Evolutionary conservation across 140 eudicot species (phyloP).

Genomic region (Artemisia princeps): DNA sequence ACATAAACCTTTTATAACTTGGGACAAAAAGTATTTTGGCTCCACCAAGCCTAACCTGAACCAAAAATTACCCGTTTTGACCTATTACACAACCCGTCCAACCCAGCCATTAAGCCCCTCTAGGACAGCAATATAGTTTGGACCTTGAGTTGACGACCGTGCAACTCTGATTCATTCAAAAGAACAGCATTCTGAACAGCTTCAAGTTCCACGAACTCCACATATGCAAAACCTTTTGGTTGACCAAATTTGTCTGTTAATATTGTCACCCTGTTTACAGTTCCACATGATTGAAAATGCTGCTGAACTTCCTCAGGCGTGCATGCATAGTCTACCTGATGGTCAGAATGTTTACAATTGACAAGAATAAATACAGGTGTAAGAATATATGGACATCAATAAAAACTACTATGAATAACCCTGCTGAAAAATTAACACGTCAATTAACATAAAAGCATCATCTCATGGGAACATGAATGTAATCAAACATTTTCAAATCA

Average conservation of each 20-base stretch:
- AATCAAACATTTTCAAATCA: background rate
- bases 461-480: background rate
- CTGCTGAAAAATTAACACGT: background rate
- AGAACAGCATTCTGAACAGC: conserved; percentile 77
- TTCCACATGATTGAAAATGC: conserved; percentile 88
- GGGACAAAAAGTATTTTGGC: too few species aligned
- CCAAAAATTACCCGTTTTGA: too few species aligned
- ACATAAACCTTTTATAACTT: too few species aligned
- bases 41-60: too few species aligned
- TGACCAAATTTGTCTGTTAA: conserved; percentile 81
- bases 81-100: too few species aligned
- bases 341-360: conserved; percentile 3
- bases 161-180: conserved; percentile 76
- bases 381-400: conserved; percentile 1
- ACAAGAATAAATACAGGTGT: background rate
- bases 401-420: background rate
- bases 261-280: conserved; percentile 81
- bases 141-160: conserved; percentile 88
- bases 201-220: conserved; percentile 75
- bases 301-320: conserved; percentile 91
- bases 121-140: conserved; percentile 1
- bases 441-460: background rate
- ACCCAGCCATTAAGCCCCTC: too few species aligned
- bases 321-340: conserved; percentile 86
- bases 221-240: conserved; percentile 89